A percentile compares a stretch with the other conserved stretches of the same genome.
These are phyloP conservation scores for Mangifera indica DNA, from an alignment of 345 rosid genomes.

Conservation along the genomic window DNA sequence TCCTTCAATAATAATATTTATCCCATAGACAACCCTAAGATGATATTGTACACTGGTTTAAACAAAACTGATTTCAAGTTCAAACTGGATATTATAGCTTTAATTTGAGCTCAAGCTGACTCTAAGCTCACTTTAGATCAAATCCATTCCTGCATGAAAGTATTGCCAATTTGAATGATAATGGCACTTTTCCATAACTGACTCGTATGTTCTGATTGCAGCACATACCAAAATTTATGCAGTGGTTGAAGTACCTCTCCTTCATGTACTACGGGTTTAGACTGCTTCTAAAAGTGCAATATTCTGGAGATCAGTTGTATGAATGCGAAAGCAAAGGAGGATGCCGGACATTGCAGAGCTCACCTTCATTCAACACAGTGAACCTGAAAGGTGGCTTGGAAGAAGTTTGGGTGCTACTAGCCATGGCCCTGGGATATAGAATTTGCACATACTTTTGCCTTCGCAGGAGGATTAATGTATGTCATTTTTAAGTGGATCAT, in stretches of 20 bases:
- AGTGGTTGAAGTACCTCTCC: constrained; percentile 75
- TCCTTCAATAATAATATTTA: too few relatives aligned
- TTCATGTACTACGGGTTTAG: constrained; percentile 89
- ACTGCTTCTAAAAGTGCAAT: constrained; percentile 79
- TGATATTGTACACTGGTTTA: too few relatives aligned
- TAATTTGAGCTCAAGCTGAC: too few relatives aligned
- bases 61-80: too few relatives aligned
- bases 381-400: constrained; percentile 75
- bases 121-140: too few relatives aligned
- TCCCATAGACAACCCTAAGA: too few relatives aligned
- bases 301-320: constrained; percentile 63
- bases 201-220: constrained; percentile 32
- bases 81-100: too few relatives aligned
- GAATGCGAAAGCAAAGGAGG: constrained; percentile 78
- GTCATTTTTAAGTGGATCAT: constrained; percentile 47
- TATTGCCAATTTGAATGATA: too few relatives aligned
- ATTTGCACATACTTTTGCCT: constrained; percentile 70
- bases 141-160: too few relatives aligned
- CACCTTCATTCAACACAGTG: constrained; percentile 74
- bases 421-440: constrained; percentile 76
- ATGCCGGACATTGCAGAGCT: constrained; percentile 67
- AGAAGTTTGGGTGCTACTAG: constrained; percentile 85
- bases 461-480: constrained; percentile 54
- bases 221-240: constrained; percentile 83
- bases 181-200: not conserved